Evolutionary conservation across 139 green algal genomes (phyloP), one percentile per base, ranked within the genome.

Genomic region (Edaphochlamys debaryana): DNA sequence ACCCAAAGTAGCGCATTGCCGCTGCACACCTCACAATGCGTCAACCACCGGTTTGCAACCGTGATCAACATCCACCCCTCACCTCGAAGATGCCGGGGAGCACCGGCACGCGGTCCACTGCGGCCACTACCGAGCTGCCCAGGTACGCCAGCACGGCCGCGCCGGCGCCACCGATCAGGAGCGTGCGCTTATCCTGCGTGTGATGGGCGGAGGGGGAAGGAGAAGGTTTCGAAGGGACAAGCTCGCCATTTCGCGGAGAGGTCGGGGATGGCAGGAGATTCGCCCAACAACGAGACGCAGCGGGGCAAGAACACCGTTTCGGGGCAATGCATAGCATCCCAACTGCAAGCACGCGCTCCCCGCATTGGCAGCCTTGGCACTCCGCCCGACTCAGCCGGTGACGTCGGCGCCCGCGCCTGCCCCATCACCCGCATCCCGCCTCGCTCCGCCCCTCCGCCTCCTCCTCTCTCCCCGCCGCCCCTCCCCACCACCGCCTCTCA

Each of bases 51-150:
- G 13, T 9, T 54, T 54, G 9, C 45, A 54, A 3, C 30, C 17
- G 36, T n/a, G 36, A 6, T 11, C 19, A 30, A 11, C 34, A 9
- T 13, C 34, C 66, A 29, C 34, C 36, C 36, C 34, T 20, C 66
- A 81, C 75, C 75, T 81, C 27, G 13, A 81, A 37, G 23, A 69
- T 15, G 6, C 41, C 17, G 9, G 75, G 75, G 60, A 71, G 40
- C 58, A 81, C 38, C 29, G 75, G 75, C 58, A 72, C 38, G 0
- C 75, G 30, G 60, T 81, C 75, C 75, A 81, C 41, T 5, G 75
- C 75, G 3, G n/a, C 23, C 75, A 71, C 34, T 17, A 81, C 42
- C 6, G 60, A 4, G 19, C 8, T 50, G 19, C 40, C 58, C 62
- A 81, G 42, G 75, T 81, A 81, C 30, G 75, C 75, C 11, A 23